These are phyloP conservation scores for Groenewaldozyma auringiensis DNA, from an alignment of 1,139 yeast genomes.

Conservation along the genomic window DNA sequence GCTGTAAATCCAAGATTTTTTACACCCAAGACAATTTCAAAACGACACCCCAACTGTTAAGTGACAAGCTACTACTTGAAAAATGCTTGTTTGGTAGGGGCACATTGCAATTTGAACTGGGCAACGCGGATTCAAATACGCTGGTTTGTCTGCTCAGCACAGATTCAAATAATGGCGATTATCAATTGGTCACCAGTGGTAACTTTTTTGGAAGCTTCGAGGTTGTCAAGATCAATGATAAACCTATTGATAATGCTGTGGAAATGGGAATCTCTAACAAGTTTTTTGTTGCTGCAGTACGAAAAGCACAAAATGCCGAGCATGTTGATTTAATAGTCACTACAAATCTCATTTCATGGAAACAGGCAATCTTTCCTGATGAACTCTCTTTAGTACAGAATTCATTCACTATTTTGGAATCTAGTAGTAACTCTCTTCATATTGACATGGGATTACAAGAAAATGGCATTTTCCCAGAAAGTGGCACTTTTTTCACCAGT, in stretches of 20 bases:
- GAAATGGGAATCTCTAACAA: constrained; percentile 44
- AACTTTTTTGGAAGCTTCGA: constrained; percentile 46
- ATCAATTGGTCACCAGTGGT: constrained; percentile 40
- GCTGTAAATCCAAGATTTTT: constrained; percentile 33
- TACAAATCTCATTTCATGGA: constrained; percentile 48
- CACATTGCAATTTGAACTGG: constrained; percentile 35
- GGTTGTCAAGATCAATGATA: constrained; percentile 26
- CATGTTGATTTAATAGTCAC: constrained; percentile 46
- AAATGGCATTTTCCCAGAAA: constrained; percentile 11
- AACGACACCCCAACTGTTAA: constrained; percentile 35
- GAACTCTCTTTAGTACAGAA: constrained; percentile 35
- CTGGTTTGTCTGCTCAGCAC: constrained; percentile 42
- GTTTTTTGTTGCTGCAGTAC: constrained; percentile 46
- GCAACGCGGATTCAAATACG: constrained; percentile 33
- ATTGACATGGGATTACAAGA: constrained; percentile 35
- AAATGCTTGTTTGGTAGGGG: constrained; percentile 43
- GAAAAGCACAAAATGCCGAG: constrained; percentile 26
- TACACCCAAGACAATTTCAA: constrained; percentile 51
- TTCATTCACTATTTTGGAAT: constrained; percentile 45
- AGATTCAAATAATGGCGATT: constrained; percentile 37
- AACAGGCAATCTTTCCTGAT: constrained; percentile 45
- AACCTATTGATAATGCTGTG: constrained; percentile 33
- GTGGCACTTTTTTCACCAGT: constrained; percentile 46
- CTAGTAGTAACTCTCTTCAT: constrained; percentile 50
- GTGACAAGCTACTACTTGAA: constrained; percentile 16